Conservation (phyloP, 2,329 filamentous ascomycete species). For the Eutypa lata region DNA sequence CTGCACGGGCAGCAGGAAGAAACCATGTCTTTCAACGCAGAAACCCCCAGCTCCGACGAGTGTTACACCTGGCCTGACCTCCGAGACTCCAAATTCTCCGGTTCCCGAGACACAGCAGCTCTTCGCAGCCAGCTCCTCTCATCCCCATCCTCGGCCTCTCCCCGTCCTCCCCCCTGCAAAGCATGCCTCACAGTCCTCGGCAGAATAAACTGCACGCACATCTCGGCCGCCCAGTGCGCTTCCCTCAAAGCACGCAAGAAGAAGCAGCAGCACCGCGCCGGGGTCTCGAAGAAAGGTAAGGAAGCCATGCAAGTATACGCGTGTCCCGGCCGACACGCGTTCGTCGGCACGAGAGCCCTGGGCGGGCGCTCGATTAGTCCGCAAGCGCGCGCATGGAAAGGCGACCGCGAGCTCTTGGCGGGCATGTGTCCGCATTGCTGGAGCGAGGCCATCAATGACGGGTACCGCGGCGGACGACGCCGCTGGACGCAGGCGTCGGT, state of each 20-base stretch:
- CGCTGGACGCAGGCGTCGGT: not conserved
- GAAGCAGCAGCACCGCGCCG: not conserved
- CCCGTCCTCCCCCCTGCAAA: not conserved
- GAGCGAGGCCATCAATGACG: not conserved
- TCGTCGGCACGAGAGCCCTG: not conserved
- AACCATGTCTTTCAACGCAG: too few relatives aligned
- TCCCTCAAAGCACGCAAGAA: too few relatives aligned
- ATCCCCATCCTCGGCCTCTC: not conserved
- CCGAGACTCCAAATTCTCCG: not conserved
- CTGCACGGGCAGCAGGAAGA: too few relatives aligned
- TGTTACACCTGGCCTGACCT: not conserved
- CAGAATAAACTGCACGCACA: not conserved
- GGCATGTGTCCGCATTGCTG: not conserved
- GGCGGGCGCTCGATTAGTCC: not conserved
- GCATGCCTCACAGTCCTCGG: not conserved
- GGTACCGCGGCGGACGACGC: not conserved
- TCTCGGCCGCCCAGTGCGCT: not conserved
- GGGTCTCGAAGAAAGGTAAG: not conserved
- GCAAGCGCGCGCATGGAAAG: not conserved
- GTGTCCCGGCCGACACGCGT: not conserved
- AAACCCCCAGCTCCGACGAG: too few relatives aligned
- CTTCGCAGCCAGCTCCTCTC: not conserved
- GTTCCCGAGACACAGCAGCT: not conserved
- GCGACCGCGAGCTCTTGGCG: not conserved
- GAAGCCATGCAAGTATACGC: not conserved